Evolutionary conservation across 345 rosid genomes (phyloP).

Genomic region (Noccaea bulbosa): DNA sequence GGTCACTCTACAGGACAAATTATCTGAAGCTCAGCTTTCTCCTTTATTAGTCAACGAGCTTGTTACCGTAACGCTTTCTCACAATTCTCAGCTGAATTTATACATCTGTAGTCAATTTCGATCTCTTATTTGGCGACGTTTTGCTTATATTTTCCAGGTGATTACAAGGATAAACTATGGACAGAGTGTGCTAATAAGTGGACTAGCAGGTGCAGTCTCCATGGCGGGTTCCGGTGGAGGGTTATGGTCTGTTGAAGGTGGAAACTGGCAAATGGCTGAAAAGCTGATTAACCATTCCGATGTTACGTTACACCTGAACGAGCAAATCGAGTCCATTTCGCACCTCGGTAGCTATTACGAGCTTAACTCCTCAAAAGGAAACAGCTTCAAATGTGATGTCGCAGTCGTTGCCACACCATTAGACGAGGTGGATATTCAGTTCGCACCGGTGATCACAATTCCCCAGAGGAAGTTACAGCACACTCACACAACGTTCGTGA

Average conservation of each 20-base stretch:
- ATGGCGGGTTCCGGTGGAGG: slow-evolving; percentile 92
- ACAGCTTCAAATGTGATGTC: slow-evolving; percentile 65
- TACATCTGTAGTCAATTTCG: too few species aligned
- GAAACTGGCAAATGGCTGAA: slow-evolving; percentile 95
- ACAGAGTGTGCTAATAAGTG: slow-evolving; percentile 77
- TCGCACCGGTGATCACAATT: slow-evolving; percentile 65
- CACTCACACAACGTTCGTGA: slow-evolving; percentile 90
- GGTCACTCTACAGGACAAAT: slow-evolving; percentile 58
- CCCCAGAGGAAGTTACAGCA: slow-evolving; percentile 85
- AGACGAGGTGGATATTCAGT: slow-evolving; percentile 71
- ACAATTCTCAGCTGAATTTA: too few species aligned
- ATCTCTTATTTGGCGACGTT: too few species aligned
- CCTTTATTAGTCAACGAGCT: slow-evolving; percentile 70
- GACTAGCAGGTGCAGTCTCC: slow-evolving; percentile 97
- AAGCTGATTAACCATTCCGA: slow-evolving; percentile 73
- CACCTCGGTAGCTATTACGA: slow-evolving; percentile 65
- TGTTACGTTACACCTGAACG: slow-evolving; percentile 67
- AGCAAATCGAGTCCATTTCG: slow-evolving; percentile 71
- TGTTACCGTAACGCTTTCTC: slow-evolving; percentile 62
- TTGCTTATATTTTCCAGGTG: too few species aligned
- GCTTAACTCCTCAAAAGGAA: slow-evolving; percentile 75
- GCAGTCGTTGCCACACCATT: slow-evolving; percentile 78
- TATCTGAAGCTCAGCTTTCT: slow-evolving; percentile 53
- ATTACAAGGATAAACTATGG: slow-evolving; percentile 95
- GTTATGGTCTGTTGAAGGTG: slow-evolving; percentile 90